Evolutionary conservation across 768 basidiomycete species (phyloP), one percentile per base, ranked within the genome.

Genomic region (Tylopilus plumbeoviolaceoides): DNA sequence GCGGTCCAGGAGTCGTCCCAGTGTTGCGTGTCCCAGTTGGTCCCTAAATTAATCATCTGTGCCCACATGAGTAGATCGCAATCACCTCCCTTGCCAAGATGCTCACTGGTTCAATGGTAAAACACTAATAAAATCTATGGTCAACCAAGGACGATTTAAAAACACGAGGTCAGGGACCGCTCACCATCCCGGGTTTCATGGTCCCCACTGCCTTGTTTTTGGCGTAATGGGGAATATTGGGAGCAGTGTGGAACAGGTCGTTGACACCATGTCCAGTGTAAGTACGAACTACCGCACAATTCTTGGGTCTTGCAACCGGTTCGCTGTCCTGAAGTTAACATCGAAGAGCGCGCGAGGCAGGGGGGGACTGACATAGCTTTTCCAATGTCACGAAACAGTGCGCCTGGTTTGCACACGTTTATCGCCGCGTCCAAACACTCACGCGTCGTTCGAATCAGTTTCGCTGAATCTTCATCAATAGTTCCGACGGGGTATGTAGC

Each of bases 1-100:
- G 95, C 92, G 3, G 95, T 98, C 95, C 95, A 98, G 64, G 92
- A 86, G 68, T 95, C 93, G 30, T 87, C 87, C 94, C 94, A 93
- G 66, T 93, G 91, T 20, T 85, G 76, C 50, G 83, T 81, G 28
- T 81, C 81, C 84, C 87, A 89, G 57, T 77, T 82, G 47, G 78
- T 76, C 6, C 95, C 95, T 18, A 91, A 69, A 68, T 98, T 98
- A 59, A 97, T 85, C 95, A 98, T 98, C 82, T 95, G 69, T 47
- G 63, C 61, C 45, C 35, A 53, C 54, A 55, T 35, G 45, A 53
- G 43, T 39, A n/a, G 31, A 35, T 44, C 8, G 38, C 17, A 30
- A 43, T 48, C 28, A 6, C 39, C 38, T 56, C 56, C 59, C 7
- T n/a, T 31, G 28, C 25, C 45, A 20, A 23, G 25, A 48, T 33